Base-by-base conservation (phyloP, 2,329 filamentous ascomycete species). In the Trichoderma sp. region DNA sequence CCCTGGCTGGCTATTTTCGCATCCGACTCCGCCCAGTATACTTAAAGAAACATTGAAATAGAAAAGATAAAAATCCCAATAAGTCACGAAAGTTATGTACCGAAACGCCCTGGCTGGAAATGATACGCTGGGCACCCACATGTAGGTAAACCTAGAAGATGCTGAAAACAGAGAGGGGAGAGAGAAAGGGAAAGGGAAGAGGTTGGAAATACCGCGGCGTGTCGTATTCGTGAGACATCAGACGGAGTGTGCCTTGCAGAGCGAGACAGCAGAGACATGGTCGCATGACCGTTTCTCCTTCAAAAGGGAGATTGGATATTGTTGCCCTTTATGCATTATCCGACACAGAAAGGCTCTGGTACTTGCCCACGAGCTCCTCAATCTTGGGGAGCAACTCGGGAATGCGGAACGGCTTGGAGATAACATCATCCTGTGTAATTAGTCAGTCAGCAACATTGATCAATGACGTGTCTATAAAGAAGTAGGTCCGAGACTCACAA, bases 341-440 rank as follows among this genome's bases (percentile, higher is more conserved):
- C 47, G 76, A 73, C 15, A 80, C 74, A 7, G 78, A 78, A 12
- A 81, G 74, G 23, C 75, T 79, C 61, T 77, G 78, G 74, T 84
- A 84, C 68, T 82, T 84, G 63, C 76, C 75, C 3, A 86, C 84
- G 20, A 89, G 80, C 77, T 89, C 86, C 73, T 89, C 85, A 73
- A 93, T 91, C 78, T 91, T 91, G 15, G 88, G 88, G 58, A 92
- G 84, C 67, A 93, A 80, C 70, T 93, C 90, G n/a, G 87, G 86
- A 67, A 93, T 90, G n/a, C 89, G 87, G 78, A 95, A 95, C 4
- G 93, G 93, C 78, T 95, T 95, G 1, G 91, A 91, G 43, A 95
- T 92, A 57, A 94, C 89, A 80, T 91, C 90, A 79, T 94, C 90
- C 87, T 90, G 64, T 1, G 63, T n/a, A 47, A 28, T 8, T 20